A percentile compares a stretch with the other conserved stretches of the same genome.
Conservation (phyloP, 352 stramenopile species). For the Elongisporangium prolatum region DNA sequence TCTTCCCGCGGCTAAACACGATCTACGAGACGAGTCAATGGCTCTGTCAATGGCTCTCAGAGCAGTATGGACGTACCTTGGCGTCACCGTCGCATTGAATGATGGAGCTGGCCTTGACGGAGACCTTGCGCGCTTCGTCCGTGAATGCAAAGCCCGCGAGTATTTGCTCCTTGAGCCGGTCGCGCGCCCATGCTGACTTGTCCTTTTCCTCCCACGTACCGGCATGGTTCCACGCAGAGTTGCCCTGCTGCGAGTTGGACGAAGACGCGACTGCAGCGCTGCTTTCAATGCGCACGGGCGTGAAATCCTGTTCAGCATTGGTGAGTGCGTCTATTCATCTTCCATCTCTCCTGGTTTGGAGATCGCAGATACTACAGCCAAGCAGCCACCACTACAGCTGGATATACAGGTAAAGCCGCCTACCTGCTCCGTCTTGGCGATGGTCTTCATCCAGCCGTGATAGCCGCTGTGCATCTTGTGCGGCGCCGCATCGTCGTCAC, state of each 20-base stretch:
- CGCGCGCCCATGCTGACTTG: conserved; percentile 76
- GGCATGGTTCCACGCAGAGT: conserved; percentile 77
- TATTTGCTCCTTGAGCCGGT: conserved; percentile 69
- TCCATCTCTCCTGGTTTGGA: background rate
- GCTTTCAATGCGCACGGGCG: conserved; percentile 62
- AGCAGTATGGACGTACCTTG: conserved; percentile 36
- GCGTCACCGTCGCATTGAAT: conserved; percentile 71
- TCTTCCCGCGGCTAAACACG: conserved; percentile 82
- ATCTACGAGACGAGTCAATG: conserved; percentile 17
- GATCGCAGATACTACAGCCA: background rate
- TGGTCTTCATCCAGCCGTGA: conserved; percentile 87
- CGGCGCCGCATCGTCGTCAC: conserved; percentile 44
- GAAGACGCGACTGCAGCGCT: conserved; percentile 8
- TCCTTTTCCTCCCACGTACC: conserved; percentile 83
- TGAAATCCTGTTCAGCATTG: conserved; percentile 53
- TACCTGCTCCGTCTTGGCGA: conserved; percentile 74
- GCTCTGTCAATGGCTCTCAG: background rate
- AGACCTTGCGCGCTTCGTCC: conserved; percentile 35
- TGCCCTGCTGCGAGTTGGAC: conserved; percentile 15
- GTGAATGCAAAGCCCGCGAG: conserved; percentile 53
- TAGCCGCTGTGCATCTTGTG: conserved; percentile 80
- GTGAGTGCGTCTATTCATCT: background rate
- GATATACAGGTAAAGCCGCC: background rate
- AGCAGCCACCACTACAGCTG: background rate
- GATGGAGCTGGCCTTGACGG: conserved; percentile 60